Percentiles rank a stretch among this genome's conserved stretches.
Evolutionary conservation across 192 early-diverging fungal genomes (phyloP).

Genomic region (Backusella morwellensis): DNA sequence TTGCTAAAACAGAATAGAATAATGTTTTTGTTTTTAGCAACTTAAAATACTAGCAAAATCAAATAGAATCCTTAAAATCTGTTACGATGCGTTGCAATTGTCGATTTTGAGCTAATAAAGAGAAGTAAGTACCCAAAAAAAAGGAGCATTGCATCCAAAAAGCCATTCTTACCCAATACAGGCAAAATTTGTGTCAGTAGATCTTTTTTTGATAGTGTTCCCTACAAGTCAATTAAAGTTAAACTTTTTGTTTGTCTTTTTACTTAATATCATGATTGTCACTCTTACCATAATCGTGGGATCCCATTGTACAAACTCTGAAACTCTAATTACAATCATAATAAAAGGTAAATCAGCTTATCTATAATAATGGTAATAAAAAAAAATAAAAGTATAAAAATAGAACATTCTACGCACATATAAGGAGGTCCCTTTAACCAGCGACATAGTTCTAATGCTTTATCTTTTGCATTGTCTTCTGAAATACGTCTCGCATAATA

Average conservation of each 20-base stretch:
- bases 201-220: conserved; percentile 59
- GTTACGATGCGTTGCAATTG: conserved; percentile 58
- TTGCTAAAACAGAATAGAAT: not conserved
- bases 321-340: conserved; percentile 10
- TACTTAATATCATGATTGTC: not conserved
- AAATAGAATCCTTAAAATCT: conserved; percentile 43
- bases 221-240: conserved; percentile 26
- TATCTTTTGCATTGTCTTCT: conserved; percentile 57
- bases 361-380: not conserved
- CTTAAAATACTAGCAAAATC: not conserved
- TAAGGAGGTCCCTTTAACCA: conserved; percentile 58
- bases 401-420: conserved; percentile 31
- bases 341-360: not conserved
- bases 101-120: conserved; percentile 51
- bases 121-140: not conserved
- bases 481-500: conserved; percentile 67
- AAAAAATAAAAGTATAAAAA: not conserved
- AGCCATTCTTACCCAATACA: conserved; percentile 49
- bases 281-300: conserved; percentile 23
- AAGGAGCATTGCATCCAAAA: not conserved
- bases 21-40: not conserved
- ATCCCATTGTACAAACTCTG: conserved; percentile 25
- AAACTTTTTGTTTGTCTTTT: not conserved
- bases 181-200: conserved; percentile 65
- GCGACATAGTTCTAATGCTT: conserved; percentile 68